These are phyloP conservation scores for Linum tenue DNA, from an alignment of 345 rosid genomes.

Conservation along the genomic window DNA sequence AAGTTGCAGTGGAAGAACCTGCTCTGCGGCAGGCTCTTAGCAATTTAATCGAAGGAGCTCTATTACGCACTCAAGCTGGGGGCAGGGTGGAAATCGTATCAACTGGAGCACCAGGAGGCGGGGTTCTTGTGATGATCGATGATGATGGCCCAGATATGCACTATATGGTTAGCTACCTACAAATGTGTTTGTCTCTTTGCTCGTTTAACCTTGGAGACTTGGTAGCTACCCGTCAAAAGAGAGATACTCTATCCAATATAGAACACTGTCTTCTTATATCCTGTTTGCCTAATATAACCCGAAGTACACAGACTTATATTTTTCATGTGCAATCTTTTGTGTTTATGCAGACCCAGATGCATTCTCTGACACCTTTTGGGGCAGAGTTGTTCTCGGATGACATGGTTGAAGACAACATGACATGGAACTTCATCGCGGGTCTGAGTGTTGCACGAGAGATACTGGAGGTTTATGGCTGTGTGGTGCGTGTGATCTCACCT, in stretches of 20 bases:
- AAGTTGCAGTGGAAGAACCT: constrained; percentile 78
- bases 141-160: constrained; percentile 98
- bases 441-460: constrained; percentile 83
- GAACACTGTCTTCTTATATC: too few species aligned
- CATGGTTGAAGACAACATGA: constrained; percentile 96
- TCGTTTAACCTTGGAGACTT: too few species aligned
- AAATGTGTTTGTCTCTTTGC: too few species aligned
- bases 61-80: constrained; percentile 70
- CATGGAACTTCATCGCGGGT: constrained; percentile 93
- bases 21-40: constrained; percentile 87
- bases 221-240: too few species aligned
- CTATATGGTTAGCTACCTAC: constrained; percentile 48
- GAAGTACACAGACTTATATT: too few species aligned
- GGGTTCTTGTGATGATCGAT: constrained; percentile 65
- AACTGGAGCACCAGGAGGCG: constrained; percentile 77
- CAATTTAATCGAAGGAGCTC: constrained; percentile 91
- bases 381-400: constrained; percentile 51
- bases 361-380: constrained; percentile 76
- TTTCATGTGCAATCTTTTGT: too few species aligned
- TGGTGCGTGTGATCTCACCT: constrained; percentile 75
- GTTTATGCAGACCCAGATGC: constrained; percentile 79
- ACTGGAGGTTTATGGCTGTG: constrained; percentile 83
- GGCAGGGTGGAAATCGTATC: constrained; percentile 67
- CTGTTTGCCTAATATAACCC: too few species aligned
- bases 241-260: too few species aligned